phyloP scores from a whole-genome alignment of 768 basidiomycete species.

The Phlegmacium glaucopus region DNA sequence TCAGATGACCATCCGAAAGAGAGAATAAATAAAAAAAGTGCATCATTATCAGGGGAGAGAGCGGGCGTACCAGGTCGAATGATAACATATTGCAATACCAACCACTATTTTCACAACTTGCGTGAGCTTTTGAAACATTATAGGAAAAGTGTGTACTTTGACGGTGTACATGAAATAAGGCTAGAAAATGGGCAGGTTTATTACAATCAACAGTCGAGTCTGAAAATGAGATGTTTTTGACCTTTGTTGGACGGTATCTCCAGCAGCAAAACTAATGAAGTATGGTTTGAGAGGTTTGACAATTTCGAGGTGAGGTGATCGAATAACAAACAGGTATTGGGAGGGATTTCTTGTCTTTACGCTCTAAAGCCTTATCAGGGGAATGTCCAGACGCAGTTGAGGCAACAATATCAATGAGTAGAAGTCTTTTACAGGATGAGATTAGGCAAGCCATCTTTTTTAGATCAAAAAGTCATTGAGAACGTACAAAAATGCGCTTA shows the following conservation, averaged over 20 bases:
- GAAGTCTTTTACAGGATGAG: constrained; percentile 14
- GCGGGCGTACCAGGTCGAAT: constrained; percentile 46
- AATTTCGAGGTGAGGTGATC: neutral
- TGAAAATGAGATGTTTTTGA: constrained; percentile 14
- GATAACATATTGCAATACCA: constrained; percentile 86
- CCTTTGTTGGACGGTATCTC: constrained; percentile 81
- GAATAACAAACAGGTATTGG: constrained; percentile 52
- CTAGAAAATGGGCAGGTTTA: constrained; percentile 38
- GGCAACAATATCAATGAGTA: constrained; percentile 74
- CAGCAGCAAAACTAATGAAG: constrained; percentile 67
- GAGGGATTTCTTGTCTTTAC: constrained; percentile 75
- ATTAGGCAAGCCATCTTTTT: too few relatives aligned
- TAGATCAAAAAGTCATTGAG: neutral
- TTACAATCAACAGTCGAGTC: neutral
- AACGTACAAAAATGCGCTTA: constrained; percentile 83
- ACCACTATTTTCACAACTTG: constrained; percentile 54
- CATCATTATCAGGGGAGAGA: neutral
- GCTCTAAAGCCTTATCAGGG: constrained; percentile 62
- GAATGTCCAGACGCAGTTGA: constrained; percentile 59
- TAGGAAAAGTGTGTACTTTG: constrained; percentile 44
- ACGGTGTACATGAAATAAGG: constrained; percentile 88
- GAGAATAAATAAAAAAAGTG: too few relatives aligned
- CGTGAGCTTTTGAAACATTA: neutral
- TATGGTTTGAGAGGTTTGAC: neutral
- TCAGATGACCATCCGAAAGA: too few relatives aligned